These are phyloP conservation scores for Colletotrichum costaricense DNA, from an alignment of 2,329 filamentous ascomycete species.

Conservation along the genomic window DNA sequence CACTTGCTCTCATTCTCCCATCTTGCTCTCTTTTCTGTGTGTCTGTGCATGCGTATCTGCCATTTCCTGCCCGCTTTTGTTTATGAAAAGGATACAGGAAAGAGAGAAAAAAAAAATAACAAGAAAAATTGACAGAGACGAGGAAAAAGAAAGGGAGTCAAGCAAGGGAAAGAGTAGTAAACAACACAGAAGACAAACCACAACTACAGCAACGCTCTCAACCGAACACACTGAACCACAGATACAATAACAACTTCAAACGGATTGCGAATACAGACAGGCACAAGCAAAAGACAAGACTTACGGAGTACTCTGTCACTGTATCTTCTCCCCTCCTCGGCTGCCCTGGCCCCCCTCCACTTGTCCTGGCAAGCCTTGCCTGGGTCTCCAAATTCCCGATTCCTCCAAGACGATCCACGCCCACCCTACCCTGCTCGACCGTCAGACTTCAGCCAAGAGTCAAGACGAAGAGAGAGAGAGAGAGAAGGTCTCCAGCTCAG, in stretches of 20 bases:
- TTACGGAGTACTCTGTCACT: background rate
- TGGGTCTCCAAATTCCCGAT: background rate
- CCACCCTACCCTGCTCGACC: background rate
- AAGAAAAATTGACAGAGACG: background rate
- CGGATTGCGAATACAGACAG: background rate
- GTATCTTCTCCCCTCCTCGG: constrained; percentile 50
- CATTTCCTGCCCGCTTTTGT: background rate
- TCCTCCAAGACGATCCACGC: background rate
- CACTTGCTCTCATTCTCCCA: background rate
- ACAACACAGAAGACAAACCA: background rate
- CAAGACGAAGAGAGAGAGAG: background rate
- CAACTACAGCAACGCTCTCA: background rate
- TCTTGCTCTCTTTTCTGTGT: background rate
- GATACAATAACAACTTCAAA: background rate
- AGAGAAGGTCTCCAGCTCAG: background rate
- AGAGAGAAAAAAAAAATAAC: background rate
- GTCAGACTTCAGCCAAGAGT: background rate
- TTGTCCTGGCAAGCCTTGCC: constrained; percentile 49
- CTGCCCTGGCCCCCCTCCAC: constrained; percentile 65
- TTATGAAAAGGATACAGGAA: background rate
- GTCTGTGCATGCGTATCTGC: background rate
- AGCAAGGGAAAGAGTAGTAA: background rate
- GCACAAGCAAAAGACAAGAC: background rate
- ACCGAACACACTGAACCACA: background rate
- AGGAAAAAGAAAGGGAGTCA: background rate